Conservation (phyloP, 805 yeast genomes). For the Candida orba region DNA sequence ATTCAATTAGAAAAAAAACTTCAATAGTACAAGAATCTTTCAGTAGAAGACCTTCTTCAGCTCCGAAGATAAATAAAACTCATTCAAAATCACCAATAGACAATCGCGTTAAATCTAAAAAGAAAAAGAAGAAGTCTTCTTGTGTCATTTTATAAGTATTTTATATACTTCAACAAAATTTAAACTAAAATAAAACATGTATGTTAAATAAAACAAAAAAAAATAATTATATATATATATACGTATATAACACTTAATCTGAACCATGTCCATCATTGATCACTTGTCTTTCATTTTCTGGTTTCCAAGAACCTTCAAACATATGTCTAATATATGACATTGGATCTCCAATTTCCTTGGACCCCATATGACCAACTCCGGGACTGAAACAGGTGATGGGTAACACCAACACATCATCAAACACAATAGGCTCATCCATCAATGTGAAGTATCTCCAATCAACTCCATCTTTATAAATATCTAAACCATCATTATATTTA, state of each 20-base stretch:
- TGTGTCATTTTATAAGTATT: conserved; percentile 16
- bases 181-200: too few relatives aligned
- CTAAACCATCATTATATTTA: conserved; percentile 24
- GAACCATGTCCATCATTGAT: neutral
- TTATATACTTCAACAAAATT: too few relatives aligned
- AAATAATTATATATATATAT: neutral
- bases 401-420: conserved; percentile 64
- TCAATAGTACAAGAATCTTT: neutral
- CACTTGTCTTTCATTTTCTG: conserved; percentile 11
- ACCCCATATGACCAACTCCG: conserved; percentile 65
- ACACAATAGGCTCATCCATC: conserved; percentile 42
- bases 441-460: conserved; percentile 62
- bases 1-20: neutral
- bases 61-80: neutral
- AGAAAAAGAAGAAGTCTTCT: conserved; percentile 24
- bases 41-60: conserved; percentile 1
- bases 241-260: neutral
- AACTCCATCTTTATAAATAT: conserved; percentile 28
- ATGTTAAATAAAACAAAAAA: neutral
- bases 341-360: conserved; percentile 33
- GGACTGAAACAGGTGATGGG: conserved; percentile 70
- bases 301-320: conserved; percentile 64
- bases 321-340: conserved; percentile 55
- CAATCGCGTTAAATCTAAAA: conserved; percentile 3
- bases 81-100: neutral